Evolutionary conservation across 306 rosid genomes (phyloP).

Genomic region (Dalbergia cochinchinensis): DNA sequence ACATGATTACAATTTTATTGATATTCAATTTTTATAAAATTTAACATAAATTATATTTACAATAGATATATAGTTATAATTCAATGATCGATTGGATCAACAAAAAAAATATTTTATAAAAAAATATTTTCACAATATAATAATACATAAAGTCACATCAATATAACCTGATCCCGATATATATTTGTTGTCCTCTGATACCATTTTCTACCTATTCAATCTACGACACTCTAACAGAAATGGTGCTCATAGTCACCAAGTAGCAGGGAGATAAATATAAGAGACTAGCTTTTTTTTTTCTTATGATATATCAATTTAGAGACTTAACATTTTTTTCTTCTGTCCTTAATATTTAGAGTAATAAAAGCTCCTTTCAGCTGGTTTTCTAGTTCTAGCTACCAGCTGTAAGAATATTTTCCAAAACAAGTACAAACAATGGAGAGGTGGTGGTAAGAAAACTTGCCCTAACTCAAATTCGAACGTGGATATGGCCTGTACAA

Average conservation of each 20-base stretch:
- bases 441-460: not conserved
- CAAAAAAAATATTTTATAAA: too few relatives aligned
- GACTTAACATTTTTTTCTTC: too few relatives aligned
- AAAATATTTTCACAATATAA: too few relatives aligned
- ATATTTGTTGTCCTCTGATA: not conserved
- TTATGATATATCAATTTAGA: not conserved
- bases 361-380: not conserved
- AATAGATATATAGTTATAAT: too few relatives aligned
- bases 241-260: not conserved
- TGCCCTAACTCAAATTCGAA: slow-evolving; percentile 15
- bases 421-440: slow-evolving; percentile 16
- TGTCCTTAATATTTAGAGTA: not conserved
- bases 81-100: too few relatives aligned
- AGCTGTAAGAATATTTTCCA: not conserved
- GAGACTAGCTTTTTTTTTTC: not conserved
- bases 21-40: too few relatives aligned
- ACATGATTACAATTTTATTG: too few relatives aligned
- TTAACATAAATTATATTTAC: too few relatives aligned
- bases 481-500: slow-evolving; percentile 20
- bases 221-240: not conserved
- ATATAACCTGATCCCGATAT: too few relatives aligned
- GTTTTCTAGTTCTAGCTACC: not conserved
- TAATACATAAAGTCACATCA: too few relatives aligned
- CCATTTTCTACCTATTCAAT: not conserved
- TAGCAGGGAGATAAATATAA: not conserved